Base-by-base conservation (phyloP, 495 filamentous ascomycete species). In the Podospora pseudocomata region DNA sequence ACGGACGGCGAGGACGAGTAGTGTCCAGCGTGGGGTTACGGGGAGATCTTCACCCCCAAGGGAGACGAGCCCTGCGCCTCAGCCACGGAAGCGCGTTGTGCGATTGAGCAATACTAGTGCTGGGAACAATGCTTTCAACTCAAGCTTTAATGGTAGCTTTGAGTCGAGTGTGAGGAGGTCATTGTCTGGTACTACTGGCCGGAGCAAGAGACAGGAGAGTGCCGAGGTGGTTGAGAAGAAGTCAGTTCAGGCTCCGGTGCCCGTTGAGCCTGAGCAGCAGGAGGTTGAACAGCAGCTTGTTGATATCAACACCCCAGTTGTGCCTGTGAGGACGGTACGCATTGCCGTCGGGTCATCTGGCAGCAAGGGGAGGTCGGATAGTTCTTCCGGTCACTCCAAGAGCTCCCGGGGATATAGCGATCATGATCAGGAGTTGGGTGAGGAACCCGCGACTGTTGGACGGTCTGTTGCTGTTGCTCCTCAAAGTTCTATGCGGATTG, bases 401-500 rank as follows among this genome's bases (percentile, higher is more conserved):
- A 73, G 76, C 28, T 72, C 79, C 2, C 63, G 65, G 15, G 74
- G 70, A 26, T 64, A 71, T 20, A 75, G 72, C 60, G 82, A 82
- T 26, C 77, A 77, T 56, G 82, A 82, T 23, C 77, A 77, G 27
- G 81, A 79, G 32, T 71, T 63, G 23, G 70, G 72, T 6, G 80
- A 84, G 19, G 78, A 78, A 55, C 80, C 83, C 2, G 75, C 78
- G 20, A 82, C 83, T 32, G 74, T 75, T 59, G 73, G 77, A 16
- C 75, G 80, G 26, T 67, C 79, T 15, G 72, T 90, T 5, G 88
- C 89, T 3, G 75, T 79, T 26, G 88, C 85, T 1, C 77, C 86
- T 0, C 90, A 88, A 68, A 89, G 87, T 73, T 91, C 90, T 19
- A 80, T 91, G 78, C 86, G 91, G 1, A 79, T 91, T n/a, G 92